These are phyloP conservation scores for Mycena capillaripes DNA, from an alignment of 768 basidiomycete genomes.

Conservation along the genomic window DNA sequence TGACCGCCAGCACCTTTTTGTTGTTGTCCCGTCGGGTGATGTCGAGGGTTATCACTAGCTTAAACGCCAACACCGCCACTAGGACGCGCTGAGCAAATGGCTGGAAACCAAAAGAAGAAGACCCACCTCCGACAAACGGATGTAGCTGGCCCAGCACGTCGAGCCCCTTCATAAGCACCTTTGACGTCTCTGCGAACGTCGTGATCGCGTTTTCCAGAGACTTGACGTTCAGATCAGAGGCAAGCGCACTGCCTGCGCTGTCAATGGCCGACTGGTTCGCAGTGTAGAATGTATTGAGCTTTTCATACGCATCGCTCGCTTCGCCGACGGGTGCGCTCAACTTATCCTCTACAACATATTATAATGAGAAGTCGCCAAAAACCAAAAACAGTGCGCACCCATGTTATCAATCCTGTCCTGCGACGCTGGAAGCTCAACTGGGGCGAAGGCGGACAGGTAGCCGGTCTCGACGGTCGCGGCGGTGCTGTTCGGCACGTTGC, in stretches of 20 bases:
- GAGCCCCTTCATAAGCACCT: constrained; percentile 40
- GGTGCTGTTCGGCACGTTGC: too few species aligned
- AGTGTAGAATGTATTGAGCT: constrained; percentile 30
- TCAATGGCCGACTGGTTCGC: constrained; percentile 20
- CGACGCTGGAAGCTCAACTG: too few species aligned
- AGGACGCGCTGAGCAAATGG: not conserved
- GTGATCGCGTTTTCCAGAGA: constrained; percentile 33
- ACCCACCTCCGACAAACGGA: constrained; percentile 43
- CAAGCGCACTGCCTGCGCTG: constrained; percentile 3
- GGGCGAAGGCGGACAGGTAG: too few species aligned
- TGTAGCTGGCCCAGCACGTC: constrained; percentile 40
- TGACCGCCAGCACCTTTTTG: constrained; percentile 55
- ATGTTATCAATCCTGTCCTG: too few species aligned
- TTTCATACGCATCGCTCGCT: constrained; percentile 21
- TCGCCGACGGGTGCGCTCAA: constrained; percentile 1
- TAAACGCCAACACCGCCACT: constrained; percentile 60
- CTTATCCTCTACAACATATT: constrained; percentile 15
- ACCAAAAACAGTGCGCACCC: too few species aligned
- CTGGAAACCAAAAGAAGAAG: not conserved
- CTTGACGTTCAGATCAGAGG: constrained; percentile 25
- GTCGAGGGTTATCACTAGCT: constrained; percentile 57
- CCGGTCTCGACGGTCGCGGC: too few species aligned
- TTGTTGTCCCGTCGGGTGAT: constrained; percentile 58
- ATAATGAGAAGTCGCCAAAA: too few species aligned
- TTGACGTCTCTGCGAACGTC: constrained; percentile 39